Conservation (phyloP, 148 eudicot genomes). For the Persicaria maculosa region DNA sequence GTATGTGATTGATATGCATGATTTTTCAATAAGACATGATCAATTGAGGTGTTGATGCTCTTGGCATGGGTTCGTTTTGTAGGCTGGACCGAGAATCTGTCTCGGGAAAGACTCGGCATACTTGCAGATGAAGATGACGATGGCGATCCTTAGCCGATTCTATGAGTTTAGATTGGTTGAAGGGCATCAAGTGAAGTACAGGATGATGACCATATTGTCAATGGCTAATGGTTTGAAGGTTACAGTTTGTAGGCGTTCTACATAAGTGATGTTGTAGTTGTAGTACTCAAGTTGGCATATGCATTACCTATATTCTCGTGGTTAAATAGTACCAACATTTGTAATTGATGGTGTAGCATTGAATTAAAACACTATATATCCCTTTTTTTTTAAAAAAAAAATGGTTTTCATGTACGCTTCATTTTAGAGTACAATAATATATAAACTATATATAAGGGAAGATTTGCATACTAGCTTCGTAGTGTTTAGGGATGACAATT, state of each 20-base stretch:
- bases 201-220: conserved; percentile 91
- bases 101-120: conserved; percentile 95
- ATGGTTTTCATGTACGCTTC: too few species aligned
- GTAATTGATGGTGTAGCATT: not conserved
- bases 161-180: conserved; percentile 60
- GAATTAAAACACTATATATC: too few species aligned
- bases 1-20: conserved; percentile 21
- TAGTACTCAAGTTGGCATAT: too few species aligned
- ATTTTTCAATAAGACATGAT: not conserved
- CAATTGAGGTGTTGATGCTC: not conserved
- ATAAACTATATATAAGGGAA: too few species aligned
- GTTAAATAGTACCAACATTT: not conserved
- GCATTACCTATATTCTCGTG: too few species aligned
- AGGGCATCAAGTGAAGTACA: conserved; percentile 67
- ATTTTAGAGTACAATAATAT: too few species aligned
- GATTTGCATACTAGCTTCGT: too few species aligned
- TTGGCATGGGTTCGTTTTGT: conserved; percentile 11
- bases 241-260: conserved; percentile 36
- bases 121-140: conserved; percentile 89
- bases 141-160: conserved; percentile 76
- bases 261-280: not conserved
- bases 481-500: too few species aligned
- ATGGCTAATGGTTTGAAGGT: conserved; percentile 82
- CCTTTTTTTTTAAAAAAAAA: too few species aligned
- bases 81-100: conserved; percentile 98